Percentiles rank a stretch among this genome's conserved stretches.
Evolutionary conservation across 1,284 basidiomycete species (phyloP).

Genomic region (Grifola frondosa): DNA sequence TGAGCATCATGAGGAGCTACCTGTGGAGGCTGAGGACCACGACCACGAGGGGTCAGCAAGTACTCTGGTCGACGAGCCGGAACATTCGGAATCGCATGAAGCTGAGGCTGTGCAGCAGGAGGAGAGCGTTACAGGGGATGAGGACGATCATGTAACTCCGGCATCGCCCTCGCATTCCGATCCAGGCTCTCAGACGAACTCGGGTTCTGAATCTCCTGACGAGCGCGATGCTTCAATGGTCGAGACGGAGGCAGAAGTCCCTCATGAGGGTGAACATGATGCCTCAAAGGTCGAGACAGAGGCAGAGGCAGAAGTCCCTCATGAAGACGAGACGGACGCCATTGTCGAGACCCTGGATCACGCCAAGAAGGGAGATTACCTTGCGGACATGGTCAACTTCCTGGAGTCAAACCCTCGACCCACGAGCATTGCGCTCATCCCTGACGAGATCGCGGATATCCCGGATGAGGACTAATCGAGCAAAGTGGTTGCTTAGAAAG

Average conservation of each 20-base stretch:
- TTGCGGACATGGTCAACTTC: conserved; percentile 65
- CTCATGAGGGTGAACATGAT: conserved; percentile 9
- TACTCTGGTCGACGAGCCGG: conserved; percentile 14
- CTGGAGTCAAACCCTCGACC: conserved; percentile 45
- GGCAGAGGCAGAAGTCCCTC: conserved; percentile 20
- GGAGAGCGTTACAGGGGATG: conserved; percentile 5
- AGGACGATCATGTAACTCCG: conserved; percentile 4
- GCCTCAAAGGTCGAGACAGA: conserved; percentile 12
- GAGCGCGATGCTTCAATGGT: conserved; percentile 5
- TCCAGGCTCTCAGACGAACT: too few species aligned
- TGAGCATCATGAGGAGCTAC: conserved; percentile 16
- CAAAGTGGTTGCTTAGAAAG: too few species aligned
- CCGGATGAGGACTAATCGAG: conserved; percentile 34
- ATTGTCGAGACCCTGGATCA: conserved; percentile 19
- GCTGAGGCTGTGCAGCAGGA: conserved; percentile 10
- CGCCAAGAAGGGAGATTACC: conserved; percentile 37
- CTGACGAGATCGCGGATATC: conserved; percentile 33
- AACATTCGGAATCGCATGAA: conserved; percentile 18
- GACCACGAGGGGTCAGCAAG: conserved; percentile 14
- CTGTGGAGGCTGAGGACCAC: conserved; percentile 11
- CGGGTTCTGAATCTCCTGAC: conserved; percentile 1
- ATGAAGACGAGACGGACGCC: conserved; percentile 23
- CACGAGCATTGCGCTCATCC: conserved; percentile 33
- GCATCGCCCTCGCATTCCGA: too few species aligned
- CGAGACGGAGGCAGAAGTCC: conserved; percentile 7